phyloP scores from a whole-genome alignment of 441 rosid genomes.

The Eutrema salsugineum region DNA sequence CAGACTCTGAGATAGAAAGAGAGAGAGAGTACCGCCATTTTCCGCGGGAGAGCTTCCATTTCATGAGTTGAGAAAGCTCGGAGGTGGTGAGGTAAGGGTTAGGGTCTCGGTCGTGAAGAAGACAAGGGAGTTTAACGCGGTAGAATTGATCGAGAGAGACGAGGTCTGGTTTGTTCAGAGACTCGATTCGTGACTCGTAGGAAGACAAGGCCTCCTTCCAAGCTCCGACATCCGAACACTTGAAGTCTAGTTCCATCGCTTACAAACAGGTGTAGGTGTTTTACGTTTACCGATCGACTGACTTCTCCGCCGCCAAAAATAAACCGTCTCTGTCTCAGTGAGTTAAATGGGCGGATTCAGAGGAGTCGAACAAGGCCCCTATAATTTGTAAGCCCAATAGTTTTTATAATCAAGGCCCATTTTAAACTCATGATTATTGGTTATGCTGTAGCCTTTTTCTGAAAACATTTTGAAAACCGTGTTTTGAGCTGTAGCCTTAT shows the following conservation, averaged over 20 bases:
- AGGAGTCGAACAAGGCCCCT: not conserved
- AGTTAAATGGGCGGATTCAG: not conserved
- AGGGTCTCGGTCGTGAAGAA: conserved; percentile 69
- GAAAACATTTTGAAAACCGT: too few species aligned
- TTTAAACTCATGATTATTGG: too few species aligned
- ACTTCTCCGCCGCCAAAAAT: not conserved
- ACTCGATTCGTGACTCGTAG: conserved; percentile 48
- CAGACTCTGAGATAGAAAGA: not conserved
- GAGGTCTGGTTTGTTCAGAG: conserved; percentile 65
- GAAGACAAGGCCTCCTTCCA: conserved; percentile 66
- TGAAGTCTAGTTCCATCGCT: conserved; percentile 38
- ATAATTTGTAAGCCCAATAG: not conserved
- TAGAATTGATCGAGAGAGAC: conserved; percentile 69
- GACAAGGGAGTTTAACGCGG: conserved; percentile 59
- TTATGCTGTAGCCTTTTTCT: too few species aligned
- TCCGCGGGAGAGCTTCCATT: conserved; percentile 90
- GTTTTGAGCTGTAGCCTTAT: too few species aligned
- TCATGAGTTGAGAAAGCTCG: conserved; percentile 80
- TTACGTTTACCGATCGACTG: not conserved
- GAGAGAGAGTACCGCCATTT: conserved; percentile 66
- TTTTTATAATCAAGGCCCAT: not conserved
- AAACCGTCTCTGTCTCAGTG: not conserved
- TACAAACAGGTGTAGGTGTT: not conserved
- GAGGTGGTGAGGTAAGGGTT: conserved; percentile 62
- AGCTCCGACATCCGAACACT: conserved; percentile 40